phyloP scores from a whole-genome alignment of 2,329 filamentous ascomycete genomes.

The Xylariales sp. region DNA sequence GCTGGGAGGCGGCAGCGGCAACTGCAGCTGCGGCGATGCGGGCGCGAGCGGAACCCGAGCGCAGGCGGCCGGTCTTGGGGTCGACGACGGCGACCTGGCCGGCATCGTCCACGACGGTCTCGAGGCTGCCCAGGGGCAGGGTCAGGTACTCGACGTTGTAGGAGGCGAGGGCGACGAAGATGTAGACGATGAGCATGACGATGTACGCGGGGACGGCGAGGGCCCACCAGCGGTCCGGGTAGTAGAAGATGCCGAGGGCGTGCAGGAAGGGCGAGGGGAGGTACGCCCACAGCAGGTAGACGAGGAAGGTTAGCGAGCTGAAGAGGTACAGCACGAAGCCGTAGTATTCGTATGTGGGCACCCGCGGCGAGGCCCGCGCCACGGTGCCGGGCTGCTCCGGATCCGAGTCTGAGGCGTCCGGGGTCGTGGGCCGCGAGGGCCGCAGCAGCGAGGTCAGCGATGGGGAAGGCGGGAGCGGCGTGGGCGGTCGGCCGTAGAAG shows the following conservation, averaged over 20 bases:
- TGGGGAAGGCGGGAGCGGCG: slow-evolving; percentile 86
- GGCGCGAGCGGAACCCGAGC: slow-evolving; percentile 28
- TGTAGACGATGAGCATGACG: slow-evolving; percentile 84
- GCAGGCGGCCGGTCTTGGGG: slow-evolving; percentile 54
- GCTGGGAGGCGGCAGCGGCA: too few species aligned
- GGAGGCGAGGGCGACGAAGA: slow-evolving; percentile 84
- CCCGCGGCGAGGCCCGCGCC: slow-evolving; percentile 81
- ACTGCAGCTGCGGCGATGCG: too few species aligned
- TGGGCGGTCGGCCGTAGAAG: slow-evolving; percentile 97
- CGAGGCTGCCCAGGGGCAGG: slow-evolving; percentile 70
- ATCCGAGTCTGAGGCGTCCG: slow-evolving; percentile 87
- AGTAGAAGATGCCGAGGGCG: slow-evolving; percentile 91
- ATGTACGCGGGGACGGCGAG: slow-evolving; percentile 87
- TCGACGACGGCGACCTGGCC: slow-evolving; percentile 83
- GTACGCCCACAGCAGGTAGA: slow-evolving; percentile 77
- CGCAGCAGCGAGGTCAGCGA: slow-evolving; percentile 88
- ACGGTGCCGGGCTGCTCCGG: slow-evolving; percentile 69
- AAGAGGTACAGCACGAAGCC: slow-evolving; percentile 96
- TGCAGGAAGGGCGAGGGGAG: slow-evolving; percentile 89
- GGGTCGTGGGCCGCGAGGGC: slow-evolving; percentile 87
- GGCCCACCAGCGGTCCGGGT: slow-evolving; percentile 97
- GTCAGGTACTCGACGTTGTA: slow-evolving; percentile 93
- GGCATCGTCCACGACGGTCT: slow-evolving; percentile 88
- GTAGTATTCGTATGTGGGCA: slow-evolving; percentile 99
- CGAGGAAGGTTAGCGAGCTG: slow-evolving; percentile 73